A percentile compares a stretch with the other conserved stretches of the same genome.
phyloP scores from a whole-genome alignment of 306 rosid species.

The Nissolia schottii region DNA sequence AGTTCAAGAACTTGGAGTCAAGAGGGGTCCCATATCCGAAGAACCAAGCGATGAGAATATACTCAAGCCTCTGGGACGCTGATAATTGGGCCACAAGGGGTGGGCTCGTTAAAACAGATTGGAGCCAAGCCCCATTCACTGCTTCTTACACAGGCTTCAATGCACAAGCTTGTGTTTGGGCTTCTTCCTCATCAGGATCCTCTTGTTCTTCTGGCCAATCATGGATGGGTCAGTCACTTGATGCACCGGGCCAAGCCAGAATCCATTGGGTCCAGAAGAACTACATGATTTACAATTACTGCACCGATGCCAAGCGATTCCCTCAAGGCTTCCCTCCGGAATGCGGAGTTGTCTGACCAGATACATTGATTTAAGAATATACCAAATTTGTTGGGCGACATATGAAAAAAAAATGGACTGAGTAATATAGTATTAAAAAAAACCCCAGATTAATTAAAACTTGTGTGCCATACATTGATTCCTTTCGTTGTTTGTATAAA shows the following conservation, averaged over 20 bases:
- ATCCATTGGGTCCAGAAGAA: slow-evolving; percentile 41
- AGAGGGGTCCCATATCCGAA: slow-evolving; percentile 51
- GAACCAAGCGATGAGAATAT: slow-evolving; percentile 50
- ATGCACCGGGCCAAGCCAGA: slow-evolving; percentile 31
- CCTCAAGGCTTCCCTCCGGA: slow-evolving; percentile 39
- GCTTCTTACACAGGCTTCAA: slow-evolving; percentile 52
- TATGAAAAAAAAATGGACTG: too few relatives aligned
- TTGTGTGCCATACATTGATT: background rate
- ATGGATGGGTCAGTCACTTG: slow-evolving; percentile 35
- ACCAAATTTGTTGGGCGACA: too few relatives aligned
- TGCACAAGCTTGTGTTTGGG: slow-evolving; percentile 38
- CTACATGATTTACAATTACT: slow-evolving; percentile 52
- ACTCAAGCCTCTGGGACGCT: slow-evolving; percentile 61
- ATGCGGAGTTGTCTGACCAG: slow-evolving; percentile 27
- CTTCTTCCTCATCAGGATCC: slow-evolving; percentile 31
- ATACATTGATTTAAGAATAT: too few relatives aligned
- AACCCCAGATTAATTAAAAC: too few relatives aligned
- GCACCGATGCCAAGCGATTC: slow-evolving; percentile 44
- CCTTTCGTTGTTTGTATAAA: background rate
- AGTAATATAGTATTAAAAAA: too few relatives aligned
- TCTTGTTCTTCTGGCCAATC: slow-evolving; percentile 21
- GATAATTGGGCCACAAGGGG: slow-evolving; percentile 71
- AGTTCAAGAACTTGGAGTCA: slow-evolving; percentile 54
- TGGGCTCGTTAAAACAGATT: slow-evolving; percentile 61
- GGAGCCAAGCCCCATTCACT: slow-evolving; percentile 58